Evolutionary conservation across 73 alveolate species (phyloP).

Genomic region (Paramecium biaurelia): DNA sequence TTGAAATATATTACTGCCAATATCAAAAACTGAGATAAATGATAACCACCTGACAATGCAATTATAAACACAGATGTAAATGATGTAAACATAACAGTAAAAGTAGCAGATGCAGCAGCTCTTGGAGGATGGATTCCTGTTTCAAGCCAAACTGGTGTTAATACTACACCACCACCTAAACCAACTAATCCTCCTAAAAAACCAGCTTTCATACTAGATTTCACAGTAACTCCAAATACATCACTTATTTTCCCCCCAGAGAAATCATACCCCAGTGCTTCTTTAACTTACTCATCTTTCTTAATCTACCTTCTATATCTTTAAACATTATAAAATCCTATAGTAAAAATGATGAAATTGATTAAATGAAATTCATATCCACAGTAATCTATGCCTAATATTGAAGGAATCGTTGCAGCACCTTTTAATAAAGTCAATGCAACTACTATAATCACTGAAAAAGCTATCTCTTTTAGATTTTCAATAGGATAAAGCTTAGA

Average conservation of each 20-base stretch:
- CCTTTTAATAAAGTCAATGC: neutral
- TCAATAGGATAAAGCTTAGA: neutral
- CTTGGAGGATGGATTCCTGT: conserved; percentile 81
- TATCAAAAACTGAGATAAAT: neutral
- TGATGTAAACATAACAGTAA: conserved; percentile 74
- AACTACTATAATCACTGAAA: neutral
- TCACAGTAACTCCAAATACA: neutral
- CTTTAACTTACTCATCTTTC: neutral
- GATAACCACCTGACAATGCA: neutral
- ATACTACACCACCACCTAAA: conserved; percentile 85
- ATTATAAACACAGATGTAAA: conserved; percentile 24
- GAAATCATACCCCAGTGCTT: neutral
- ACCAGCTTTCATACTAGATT: conserved; percentile 28
- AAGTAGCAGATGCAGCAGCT: neutral
- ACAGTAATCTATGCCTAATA: neutral
- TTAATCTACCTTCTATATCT: neutral
- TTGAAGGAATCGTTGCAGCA: neutral
- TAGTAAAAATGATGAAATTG: neutral
- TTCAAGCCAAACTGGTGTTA: conserved; percentile 77
- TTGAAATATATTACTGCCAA: neutral
- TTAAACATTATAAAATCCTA: neutral
- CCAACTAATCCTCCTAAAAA: conserved; percentile 76
- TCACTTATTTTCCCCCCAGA: neutral
- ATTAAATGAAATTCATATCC: neutral
- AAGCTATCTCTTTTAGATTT: neutral